These are phyloP conservation scores for Nicotiana benthamiana DNA, from an alignment of 257 asterid species.

Conservation along the genomic window DNA sequence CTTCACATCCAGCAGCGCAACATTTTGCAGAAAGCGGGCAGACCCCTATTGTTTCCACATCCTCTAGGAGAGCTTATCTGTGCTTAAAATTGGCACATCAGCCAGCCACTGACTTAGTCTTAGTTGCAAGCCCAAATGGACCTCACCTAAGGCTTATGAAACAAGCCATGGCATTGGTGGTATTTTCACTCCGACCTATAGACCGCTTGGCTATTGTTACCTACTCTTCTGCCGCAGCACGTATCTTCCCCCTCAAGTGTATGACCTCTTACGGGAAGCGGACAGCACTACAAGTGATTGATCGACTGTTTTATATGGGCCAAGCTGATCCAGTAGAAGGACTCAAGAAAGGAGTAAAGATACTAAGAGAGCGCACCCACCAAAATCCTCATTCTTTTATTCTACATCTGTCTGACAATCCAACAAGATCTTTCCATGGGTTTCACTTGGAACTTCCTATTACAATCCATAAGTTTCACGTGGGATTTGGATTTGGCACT, in stretches of 20 bases:
- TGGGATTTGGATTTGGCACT: conserved; percentile 57
- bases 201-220: conserved; percentile 80
- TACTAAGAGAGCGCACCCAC: conserved; percentile 68
- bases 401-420: conserved; percentile 57
- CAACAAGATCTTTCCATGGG: conserved; percentile 52
- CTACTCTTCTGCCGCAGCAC: conserved; percentile 74
- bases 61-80: conserved; percentile 42
- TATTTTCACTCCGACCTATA: conserved; percentile 57
- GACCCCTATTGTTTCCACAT: conserved; percentile 19
- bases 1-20: conserved; percentile 25
- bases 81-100: conserved; percentile 50
- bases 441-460: conserved; percentile 35
- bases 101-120: conserved; percentile 70
- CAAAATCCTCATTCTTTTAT: conserved; percentile 59
- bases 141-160: conserved; percentile 87
- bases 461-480: conserved; percentile 47
- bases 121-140: conserved; percentile 76
- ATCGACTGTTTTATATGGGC: conserved; percentile 66
- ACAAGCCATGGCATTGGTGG: conserved; percentile 80
- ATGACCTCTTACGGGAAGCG: conserved; percentile 80
- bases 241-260: conserved; percentile 72
- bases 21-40: conserved; percentile 17
- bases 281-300: conserved; percentile 64
- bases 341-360: conserved; percentile 70
- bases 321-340: conserved; percentile 79